Percentiles rank a stretch among this genome's conserved stretches.
Evolutionary conservation across 2,329 filamentous ascomycete species (phyloP).

Genomic region (Epichloe festucae): DNA sequence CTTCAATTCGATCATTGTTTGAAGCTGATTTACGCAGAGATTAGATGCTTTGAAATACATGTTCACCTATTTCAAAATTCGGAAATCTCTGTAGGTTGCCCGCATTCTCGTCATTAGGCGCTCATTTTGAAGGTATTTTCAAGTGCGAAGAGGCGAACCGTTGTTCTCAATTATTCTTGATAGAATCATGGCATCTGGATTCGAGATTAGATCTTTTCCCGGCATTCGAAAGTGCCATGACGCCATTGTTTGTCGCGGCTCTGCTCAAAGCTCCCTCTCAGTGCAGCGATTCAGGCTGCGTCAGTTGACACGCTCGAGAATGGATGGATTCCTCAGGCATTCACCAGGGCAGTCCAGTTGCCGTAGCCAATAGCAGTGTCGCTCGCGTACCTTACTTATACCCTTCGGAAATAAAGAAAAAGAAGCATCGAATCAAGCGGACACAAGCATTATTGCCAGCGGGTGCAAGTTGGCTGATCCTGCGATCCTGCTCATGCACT

Average conservation of each 20-base stretch:
- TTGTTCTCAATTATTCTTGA: not conserved
- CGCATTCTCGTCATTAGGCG: not conserved
- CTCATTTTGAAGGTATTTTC: not conserved
- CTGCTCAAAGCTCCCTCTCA: constrained; percentile 11
- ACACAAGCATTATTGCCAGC: too few relatives aligned
- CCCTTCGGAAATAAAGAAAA: not conserved
- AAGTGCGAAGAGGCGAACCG: not conserved
- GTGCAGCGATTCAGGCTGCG: not conserved
- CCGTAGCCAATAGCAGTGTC: too few relatives aligned
- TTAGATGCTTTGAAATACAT: not conserved
- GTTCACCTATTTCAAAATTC: not conserved
- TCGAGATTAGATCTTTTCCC: constrained; percentile 2
- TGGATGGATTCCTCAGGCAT: not conserved
- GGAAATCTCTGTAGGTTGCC: not conserved
- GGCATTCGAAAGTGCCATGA: constrained; percentile 9
- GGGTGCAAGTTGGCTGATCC: too few relatives aligned
- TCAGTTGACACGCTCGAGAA: not conserved
- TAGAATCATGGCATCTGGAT: not conserved
- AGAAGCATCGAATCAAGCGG: too few relatives aligned
- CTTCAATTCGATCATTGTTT: not conserved
- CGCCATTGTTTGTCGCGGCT: constrained; percentile 16
- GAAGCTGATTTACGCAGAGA: not conserved
- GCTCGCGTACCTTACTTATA: too few relatives aligned
- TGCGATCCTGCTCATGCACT: too few relatives aligned
- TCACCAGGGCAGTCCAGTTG: too few relatives aligned